Base-by-base conservation (phyloP, 106 monocot genomes). In the Dioscorea zingiberensis region DNA sequence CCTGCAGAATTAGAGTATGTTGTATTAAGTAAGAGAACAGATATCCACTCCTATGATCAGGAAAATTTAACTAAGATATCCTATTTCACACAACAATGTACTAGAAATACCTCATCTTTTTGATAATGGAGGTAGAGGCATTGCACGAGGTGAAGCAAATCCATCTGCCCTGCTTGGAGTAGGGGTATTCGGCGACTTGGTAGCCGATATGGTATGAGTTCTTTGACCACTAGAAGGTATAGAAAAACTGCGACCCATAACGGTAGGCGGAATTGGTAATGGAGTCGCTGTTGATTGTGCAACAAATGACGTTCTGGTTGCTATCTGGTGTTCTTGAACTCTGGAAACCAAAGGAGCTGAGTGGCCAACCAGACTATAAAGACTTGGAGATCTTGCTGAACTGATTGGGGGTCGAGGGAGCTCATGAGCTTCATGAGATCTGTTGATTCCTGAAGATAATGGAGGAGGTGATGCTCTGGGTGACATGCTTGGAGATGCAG, bases 401-500 rank as follows among this genome's bases (percentile, higher is more conserved):
- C 23, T 48, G 28, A 56, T 49, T 12, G 86, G 87, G 23, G 87
- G 87, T 32, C 83, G 73, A 28, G 87, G 87, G 69, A 87, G 87
- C 63, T 83, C 87, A 61, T 87, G 87, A 68, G 83, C 83, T 47
- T 82, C 87, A 47, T n/a, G n/a, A n/a, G n/a, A n/a, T n/a, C n/a
- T n/a, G n/a, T 67, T 80, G 48, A 87, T 80, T 70, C 67, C 70
- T 10, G 82, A 82, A 54, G 82, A 61, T 58, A 62, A 74, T 13
- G 79, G 63, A 28, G 77, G 71, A 72, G 81, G 72, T 29, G 81
- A 77, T 18, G 64, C 14, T n/a, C 51, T 68, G 26, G 63, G 73
- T 18, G 76, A 73, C 16, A 54, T 46, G 57, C 22, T 72, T 32
- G 78, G 69, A 63, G 73, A 78, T 25, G 59, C n/a, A 23, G 73